Base-by-base conservation (phyloP, 2,329 filamentous ascomycete genomes). In the Aspergillus candidus region DNA sequence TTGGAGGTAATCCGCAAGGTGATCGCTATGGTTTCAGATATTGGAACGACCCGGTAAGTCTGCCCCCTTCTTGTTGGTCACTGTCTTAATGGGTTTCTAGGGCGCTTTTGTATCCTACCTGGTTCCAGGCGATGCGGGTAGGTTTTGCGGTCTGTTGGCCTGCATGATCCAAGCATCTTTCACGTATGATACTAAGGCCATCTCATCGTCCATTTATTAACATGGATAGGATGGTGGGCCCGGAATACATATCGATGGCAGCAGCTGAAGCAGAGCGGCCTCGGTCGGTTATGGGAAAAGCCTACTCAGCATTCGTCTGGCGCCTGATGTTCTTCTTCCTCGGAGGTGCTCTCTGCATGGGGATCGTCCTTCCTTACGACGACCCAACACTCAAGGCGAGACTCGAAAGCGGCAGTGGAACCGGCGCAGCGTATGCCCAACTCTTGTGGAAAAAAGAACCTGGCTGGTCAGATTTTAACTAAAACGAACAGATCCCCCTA, bases 311-410 rank as follows among this genome's bases (percentile, higher is more conserved):
- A 43, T 83, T 88, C 2, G 86, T 87, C 60, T 88, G 84, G 67
- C 82, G 86, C n/a, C 71, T 89, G 22, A 81, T 82, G 0, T 67
- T 78, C 12, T 89, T 89, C 63, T 88, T 88, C 66, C 75, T 86
- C 34, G 73, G 84, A 1, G 84, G 84, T 1, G 79, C 83, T 0
- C 72, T 89, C 3, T 79, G 76, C 13, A 80, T 86, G 5, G 83
- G 83, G 3, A 82, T 87, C 38, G 62, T 86, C 17, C 77, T 88
- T 32, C 74, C 86, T 4, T 84, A 83, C 61, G 73, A 85, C 40
- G 78, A 88, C 54, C 54, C 68, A 1, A 71, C 73, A 4, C 72
- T 88, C 32, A 73, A 68, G 2, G 72, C 69, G 30, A 81, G 78
- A 0, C 80, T 83, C 53, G 45, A 35, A 17, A 54, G 56, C 3